A percentile compares a stretch with the other conserved stretches of the same genome.
Conservation (phyloP, 768 basidiomycete species). For the Termitomyces sp. region DNA sequence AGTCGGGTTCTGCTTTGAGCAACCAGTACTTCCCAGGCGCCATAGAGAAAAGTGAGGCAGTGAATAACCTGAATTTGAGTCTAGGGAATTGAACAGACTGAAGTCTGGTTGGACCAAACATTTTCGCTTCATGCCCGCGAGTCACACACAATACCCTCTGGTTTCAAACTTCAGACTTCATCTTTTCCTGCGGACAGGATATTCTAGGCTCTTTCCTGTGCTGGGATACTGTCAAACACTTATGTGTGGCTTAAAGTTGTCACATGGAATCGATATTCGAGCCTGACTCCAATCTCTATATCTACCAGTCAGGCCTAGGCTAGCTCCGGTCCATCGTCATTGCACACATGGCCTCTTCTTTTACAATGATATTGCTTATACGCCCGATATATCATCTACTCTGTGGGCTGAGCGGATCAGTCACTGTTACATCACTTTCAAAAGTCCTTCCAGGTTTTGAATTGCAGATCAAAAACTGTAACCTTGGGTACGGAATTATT, state of each 20-base stretch:
- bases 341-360: neutral
- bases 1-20: conserved; percentile 83
- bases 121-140: neutral
- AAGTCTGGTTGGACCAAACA: neutral
- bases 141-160: no score
- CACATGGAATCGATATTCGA: no score
- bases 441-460: neutral
- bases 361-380: neutral
- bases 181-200: neutral
- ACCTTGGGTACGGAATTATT: no score
- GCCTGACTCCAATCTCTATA: neutral
- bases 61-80: neutral
- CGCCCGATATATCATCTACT: neutral
- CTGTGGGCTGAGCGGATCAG: neutral
- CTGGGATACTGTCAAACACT: neutral
- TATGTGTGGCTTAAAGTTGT: no score
- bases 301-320: no score
- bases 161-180: neutral
- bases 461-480: no score
- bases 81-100: neutral
- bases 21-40: conserved; percentile 49
- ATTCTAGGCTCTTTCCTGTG: neutral
- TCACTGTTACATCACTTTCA: neutral
- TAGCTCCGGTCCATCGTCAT: neutral
- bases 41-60: neutral